These are phyloP conservation scores for Neoascochyta sp. DNA, from an alignment of 2,329 filamentous ascomycete species.

Conservation along the genomic window DNA sequence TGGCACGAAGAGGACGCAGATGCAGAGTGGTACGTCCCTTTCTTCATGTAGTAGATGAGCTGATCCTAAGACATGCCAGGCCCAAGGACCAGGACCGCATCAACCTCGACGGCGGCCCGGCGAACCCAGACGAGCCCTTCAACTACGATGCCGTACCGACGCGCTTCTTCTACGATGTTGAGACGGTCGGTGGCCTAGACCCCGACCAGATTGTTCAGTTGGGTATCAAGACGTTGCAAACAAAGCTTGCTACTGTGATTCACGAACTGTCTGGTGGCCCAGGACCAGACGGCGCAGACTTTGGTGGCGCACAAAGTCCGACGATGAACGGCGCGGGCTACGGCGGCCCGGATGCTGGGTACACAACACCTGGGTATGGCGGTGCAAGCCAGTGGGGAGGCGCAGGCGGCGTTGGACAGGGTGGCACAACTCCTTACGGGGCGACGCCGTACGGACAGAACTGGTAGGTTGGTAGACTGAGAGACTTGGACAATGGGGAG, in stretches of 20 bases:
- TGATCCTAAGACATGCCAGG: slow-evolving; percentile 47
- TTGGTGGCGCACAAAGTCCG: slow-evolving; percentile 64
- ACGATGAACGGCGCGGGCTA: slow-evolving; percentile 50
- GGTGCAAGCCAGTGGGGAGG: slow-evolving; percentile 63
- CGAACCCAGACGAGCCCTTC: slow-evolving; percentile 79
- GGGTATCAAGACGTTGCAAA: slow-evolving; percentile 82
- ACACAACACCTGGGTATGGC: slow-evolving; percentile 60
- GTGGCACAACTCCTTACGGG: slow-evolving; percentile 54
- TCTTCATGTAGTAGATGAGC: background rate
- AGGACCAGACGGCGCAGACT: slow-evolving; percentile 49
- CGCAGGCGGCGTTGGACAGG: slow-evolving; percentile 23
- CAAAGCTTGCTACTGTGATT: slow-evolving; percentile 81
- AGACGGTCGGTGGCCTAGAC: slow-evolving; percentile 81
- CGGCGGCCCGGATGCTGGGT: slow-evolving; percentile 61
- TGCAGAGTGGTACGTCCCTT: slow-evolving; percentile 71
- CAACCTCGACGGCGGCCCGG: slow-evolving; percentile 67
- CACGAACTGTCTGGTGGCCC: slow-evolving; percentile 58
- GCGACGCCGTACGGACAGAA: slow-evolving; percentile 57
- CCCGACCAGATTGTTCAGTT: slow-evolving; percentile 86
- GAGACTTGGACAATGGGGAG: background rate
- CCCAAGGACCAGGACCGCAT: slow-evolving; percentile 80
- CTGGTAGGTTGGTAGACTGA: slow-evolving; percentile 14
- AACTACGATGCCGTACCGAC: slow-evolving; percentile 83
- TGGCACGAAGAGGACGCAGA: slow-evolving; percentile 90
- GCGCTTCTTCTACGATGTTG: slow-evolving; percentile 91